These are phyloP conservation scores for Ceratobasidium sp. DNA, from an alignment of 1,284 basidiomycete genomes.

Conservation along the genomic window DNA sequence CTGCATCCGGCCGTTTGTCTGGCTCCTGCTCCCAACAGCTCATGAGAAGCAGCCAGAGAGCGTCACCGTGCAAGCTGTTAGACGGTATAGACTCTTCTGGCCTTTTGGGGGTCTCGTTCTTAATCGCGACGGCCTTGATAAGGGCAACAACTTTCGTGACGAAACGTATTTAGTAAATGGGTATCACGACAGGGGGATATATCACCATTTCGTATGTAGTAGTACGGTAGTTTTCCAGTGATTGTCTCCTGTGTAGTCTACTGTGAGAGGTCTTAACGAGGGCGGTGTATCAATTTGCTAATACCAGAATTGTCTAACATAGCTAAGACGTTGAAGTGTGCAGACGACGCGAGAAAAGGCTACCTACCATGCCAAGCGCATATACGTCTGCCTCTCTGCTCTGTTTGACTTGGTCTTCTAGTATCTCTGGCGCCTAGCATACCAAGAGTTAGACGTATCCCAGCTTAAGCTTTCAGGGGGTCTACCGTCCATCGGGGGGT, in stretches of 20 bases:
- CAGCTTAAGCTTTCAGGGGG: background rate
- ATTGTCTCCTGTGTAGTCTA: background rate
- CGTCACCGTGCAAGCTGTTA: background rate
- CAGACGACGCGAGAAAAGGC: too few relatives aligned
- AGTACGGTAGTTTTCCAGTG: conserved; percentile 1
- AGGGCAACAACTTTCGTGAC: background rate
- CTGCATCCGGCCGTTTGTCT: conserved; percentile 1
- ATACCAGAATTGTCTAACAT: conserved; percentile 18
- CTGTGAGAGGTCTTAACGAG: background rate
- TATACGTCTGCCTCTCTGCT: background rate
- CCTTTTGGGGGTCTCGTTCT: background rate
- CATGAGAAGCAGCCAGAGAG: conserved; percentile 3
- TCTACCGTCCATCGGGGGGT: background rate
- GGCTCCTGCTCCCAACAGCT: conserved; percentile 10
- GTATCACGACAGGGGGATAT: too few relatives aligned
- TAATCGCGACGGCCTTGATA: background rate
- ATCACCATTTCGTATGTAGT: too few relatives aligned
- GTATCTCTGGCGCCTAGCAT: conserved; percentile 1
- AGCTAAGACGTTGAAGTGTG: too few relatives aligned
- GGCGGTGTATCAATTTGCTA: too few relatives aligned
- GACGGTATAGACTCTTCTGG: conserved; percentile 3
- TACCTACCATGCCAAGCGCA: background rate
- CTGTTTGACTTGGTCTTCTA: background rate
- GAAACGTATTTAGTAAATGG: too few relatives aligned
- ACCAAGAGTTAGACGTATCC: too few relatives aligned